Evolutionary conservation across 1,139 yeast species (phyloP).

Genomic region (Diutina rugosa): DNA sequence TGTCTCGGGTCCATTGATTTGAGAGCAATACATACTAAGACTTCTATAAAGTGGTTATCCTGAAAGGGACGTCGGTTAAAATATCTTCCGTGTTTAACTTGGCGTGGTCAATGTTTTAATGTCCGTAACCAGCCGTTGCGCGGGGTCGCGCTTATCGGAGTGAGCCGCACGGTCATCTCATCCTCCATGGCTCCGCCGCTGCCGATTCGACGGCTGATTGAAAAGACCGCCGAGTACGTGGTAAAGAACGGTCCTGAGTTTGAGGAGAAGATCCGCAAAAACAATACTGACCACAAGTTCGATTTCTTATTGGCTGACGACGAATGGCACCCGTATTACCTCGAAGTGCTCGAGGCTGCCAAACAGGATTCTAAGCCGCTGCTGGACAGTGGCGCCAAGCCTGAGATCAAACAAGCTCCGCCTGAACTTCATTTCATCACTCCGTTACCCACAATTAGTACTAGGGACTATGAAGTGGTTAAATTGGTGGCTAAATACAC

Average conservation of each 20-base stretch:
- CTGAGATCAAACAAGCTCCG: conserved; percentile 12
- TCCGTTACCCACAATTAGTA: conserved; percentile 42
- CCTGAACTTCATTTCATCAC: conserved; percentile 32
- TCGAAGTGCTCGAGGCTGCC: not conserved
- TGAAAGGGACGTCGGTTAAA: no score
- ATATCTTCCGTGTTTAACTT: no score
- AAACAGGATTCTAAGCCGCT: not conserved
- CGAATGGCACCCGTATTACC: conserved; percentile 46
- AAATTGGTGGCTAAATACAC: conserved; percentile 62
- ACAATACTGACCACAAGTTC: conserved; percentile 34
- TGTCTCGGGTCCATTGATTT: no score
- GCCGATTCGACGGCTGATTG: conserved; percentile 45
- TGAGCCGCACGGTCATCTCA: not conserved
- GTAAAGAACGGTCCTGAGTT: conserved; percentile 54
- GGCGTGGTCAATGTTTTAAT: no score
- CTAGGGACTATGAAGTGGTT: conserved; percentile 54
- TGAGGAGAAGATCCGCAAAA: conserved; percentile 43
- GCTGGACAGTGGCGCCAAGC: not conserved
- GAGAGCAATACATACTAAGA: no score
- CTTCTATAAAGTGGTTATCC: no score
- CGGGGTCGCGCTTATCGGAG: no score
- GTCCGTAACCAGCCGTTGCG: no score
- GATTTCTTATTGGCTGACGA: conserved; percentile 43
- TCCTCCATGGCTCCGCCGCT: conserved; percentile 30
- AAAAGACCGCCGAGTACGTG: conserved; percentile 64